Percentiles rank a stretch among this genome's conserved stretches.
phyloP scores from a whole-genome alignment of 441 rosid species.

The Populus tomentosa region DNA sequence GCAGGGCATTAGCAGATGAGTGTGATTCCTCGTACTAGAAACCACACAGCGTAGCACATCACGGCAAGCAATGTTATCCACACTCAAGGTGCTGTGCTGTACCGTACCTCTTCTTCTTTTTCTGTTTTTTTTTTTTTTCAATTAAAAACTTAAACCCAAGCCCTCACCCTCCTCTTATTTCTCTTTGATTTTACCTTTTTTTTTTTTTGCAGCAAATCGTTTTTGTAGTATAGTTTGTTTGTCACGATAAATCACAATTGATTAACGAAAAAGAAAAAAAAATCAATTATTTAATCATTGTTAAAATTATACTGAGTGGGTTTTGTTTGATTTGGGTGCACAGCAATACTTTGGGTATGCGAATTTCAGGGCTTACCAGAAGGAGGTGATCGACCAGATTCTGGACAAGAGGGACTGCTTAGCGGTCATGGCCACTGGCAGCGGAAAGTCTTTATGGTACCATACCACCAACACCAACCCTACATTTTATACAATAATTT shows the following conservation, averaged over 20 bases:
- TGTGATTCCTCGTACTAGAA: no score
- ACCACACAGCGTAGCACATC: no score
- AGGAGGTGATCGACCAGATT: constrained; percentile 39
- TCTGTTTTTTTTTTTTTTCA: no score
- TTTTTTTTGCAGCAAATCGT: not conserved
- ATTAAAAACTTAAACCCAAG: not conserved
- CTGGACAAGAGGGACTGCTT: constrained; percentile 34
- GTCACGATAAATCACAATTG: not conserved
- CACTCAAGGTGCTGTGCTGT: constrained; percentile 21
- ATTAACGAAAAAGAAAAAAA: no score
- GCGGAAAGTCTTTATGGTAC: constrained; percentile 52
- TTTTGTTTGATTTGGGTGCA: not conserved
- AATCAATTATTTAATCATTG: no score
- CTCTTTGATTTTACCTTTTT: not conserved
- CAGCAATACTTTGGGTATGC: constrained; percentile 43
- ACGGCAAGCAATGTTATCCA: constrained; percentile 14
- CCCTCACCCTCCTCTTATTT: not conserved
- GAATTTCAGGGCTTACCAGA: constrained; percentile 38
- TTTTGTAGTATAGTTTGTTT: not conserved
- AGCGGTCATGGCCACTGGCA: constrained; percentile 58
- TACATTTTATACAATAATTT: not conserved
- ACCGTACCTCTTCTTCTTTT: not conserved
- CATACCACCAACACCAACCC: not conserved
- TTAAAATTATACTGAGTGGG: not conserved
- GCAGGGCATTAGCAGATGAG: no score